Percentiles rank a stretch among this genome's conserved stretches.
phyloP scores from a whole-genome alignment of 139 green algal species.

The Edaphochlamys debaryana region DNA sequence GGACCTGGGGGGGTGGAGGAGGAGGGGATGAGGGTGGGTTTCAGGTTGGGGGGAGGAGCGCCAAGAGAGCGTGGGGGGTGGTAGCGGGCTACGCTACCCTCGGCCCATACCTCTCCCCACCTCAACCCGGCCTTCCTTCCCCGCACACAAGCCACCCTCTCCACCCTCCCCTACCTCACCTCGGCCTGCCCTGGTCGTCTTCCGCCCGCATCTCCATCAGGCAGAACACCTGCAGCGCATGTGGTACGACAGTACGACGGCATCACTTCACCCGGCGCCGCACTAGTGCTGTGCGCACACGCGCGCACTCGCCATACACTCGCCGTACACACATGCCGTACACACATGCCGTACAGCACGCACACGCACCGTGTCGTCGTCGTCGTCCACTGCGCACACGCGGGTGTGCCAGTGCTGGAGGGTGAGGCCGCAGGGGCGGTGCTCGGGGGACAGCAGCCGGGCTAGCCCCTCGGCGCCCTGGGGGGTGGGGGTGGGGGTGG shows the following conservation, averaged over 20 bases:
- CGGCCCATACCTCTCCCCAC: too few relatives aligned
- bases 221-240: too few relatives aligned
- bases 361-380: slow-evolving; percentile 30
- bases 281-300: too few relatives aligned
- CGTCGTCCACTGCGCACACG: slow-evolving; percentile 43
- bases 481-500: background rate
- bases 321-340: too few relatives aligned
- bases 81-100: too few relatives aligned
- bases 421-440: slow-evolving; percentile 11
- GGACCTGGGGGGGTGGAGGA: background rate
- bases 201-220: slow-evolving; percentile 39
- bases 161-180: background rate
- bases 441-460: slow-evolving; percentile 18
- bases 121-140: too few relatives aligned
- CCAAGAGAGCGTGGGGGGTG: too few relatives aligned
- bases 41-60: background rate
- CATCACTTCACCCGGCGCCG: too few relatives aligned
- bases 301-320: too few relatives aligned
- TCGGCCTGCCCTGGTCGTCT: background rate
- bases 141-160: too few relatives aligned
- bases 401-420: slow-evolving; percentile 26
- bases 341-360: too few relatives aligned
- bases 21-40: background rate
- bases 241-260: too few relatives aligned
- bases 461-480: slow-evolving; percentile 26